Evolutionary conservation across 805 yeast genomes (phyloP), one percentile per base, ranked within the genome.

Genomic region (Saccharomyces paradoxus): DNA sequence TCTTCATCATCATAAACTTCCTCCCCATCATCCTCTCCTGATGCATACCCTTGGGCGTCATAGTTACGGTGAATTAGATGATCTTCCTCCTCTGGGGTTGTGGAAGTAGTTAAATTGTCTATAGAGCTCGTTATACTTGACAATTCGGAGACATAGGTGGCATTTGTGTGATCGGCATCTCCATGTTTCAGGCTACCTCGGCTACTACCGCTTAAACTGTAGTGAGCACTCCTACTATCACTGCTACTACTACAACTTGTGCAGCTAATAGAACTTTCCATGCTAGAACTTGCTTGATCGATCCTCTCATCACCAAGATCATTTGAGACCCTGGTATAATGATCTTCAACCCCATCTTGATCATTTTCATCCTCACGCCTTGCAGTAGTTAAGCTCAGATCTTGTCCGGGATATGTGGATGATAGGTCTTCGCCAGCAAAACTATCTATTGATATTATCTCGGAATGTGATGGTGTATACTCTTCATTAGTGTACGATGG

Each of bases 371-470:
- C 59, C 21, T 58, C 58, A 13, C 54, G 51, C 32, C 60, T 59
- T 7, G 61, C 56, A 27, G 50, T 50, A 13, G 61, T 59, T 31
- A 60, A 50, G 2, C 59, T 48, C 30, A 62, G 54, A 12, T 61
- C 56, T 29, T 60, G 60, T 13, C 59, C 63, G 22, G 57, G 49
- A 28, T 56, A 60, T 14, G 51, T 46, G 4, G 51, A 29, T 21
- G 58, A 56, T 32, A 24, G 21, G 21, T 53, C 58, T 27, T 53
- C 55, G 22, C 55, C 56, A 30, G 57, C 55, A 50, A 41, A 65
- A 53, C 69, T 65, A 37, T 60, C 60, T 4, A 65, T 61, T 4
- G 69, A 65, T n/a, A 58, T 60, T 27, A 59, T 53, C 28, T 64
- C 67, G 21, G 67, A 63, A 26, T 49, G 54, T 2, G 58, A 56